These are phyloP conservation scores for Colletotrichum noveboracense DNA, from an alignment of 2,329 filamentous ascomycete genomes.

Conservation along the genomic window DNA sequence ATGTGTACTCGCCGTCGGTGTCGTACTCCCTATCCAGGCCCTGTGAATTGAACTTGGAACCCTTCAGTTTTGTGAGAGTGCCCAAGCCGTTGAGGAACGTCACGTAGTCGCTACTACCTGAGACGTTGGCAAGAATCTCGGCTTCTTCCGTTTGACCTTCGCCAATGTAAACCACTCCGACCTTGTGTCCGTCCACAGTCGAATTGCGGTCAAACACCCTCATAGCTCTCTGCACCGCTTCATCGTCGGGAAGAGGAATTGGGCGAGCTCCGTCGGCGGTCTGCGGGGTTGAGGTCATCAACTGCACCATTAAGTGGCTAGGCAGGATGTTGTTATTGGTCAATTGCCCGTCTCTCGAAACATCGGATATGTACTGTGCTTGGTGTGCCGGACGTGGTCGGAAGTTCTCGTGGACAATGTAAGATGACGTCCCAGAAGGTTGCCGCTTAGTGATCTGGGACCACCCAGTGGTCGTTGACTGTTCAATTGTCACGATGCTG, in stretches of 20 bases:
- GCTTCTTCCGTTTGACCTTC: conserved; percentile 82
- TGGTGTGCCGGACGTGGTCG: conserved; percentile 64
- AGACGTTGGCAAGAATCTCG: conserved; percentile 86
- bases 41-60: conserved; percentile 89
- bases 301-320: conserved; percentile 74
- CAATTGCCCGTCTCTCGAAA: conserved; percentile 54
- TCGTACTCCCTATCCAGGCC: conserved; percentile 82
- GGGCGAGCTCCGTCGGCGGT: conserved; percentile 66
- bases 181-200: conserved; percentile 93
- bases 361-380: conserved; percentile 50
- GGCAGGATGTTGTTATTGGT: conserved; percentile 70
- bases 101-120: conserved; percentile 86
- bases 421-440: conserved; percentile 70
- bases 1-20: conserved; percentile 84
- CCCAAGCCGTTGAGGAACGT: conserved; percentile 85
- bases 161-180: conserved; percentile 92
- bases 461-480: conserved; percentile 69
- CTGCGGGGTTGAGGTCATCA: conserved; percentile 68
- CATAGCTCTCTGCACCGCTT: conserved; percentile 75
- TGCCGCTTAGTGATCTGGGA: conserved; percentile 75
- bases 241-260: conserved; percentile 75
- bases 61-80: conserved; percentile 79
- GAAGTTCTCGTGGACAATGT: conserved; percentile 65
- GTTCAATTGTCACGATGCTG: conserved; percentile 76
- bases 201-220: conserved; percentile 84